Evolutionary conservation across 768 basidiomycete species (phyloP).

Genomic region (Daedalea quercina): DNA sequence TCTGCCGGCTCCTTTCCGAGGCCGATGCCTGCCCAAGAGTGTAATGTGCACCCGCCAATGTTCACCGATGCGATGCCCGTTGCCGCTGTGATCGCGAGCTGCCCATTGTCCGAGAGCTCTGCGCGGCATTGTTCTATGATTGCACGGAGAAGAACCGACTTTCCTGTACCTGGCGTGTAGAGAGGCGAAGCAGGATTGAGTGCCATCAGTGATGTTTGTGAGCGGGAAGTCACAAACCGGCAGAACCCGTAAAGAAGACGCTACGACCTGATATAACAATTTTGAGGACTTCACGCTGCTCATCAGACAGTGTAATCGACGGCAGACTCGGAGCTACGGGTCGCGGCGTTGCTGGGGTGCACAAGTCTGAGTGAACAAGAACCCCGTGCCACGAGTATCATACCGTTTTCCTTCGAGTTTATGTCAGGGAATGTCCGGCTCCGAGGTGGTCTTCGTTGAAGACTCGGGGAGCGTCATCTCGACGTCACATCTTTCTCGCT

Average conservation of each 20-base stretch:
- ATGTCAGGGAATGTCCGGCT: too few relatives aligned
- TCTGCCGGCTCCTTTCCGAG: slow-evolving; percentile 55
- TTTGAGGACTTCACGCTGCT: slow-evolving; percentile 44
- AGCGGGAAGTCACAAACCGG: slow-evolving; percentile 41
- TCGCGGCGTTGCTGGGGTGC: background rate
- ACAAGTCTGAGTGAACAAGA: background rate
- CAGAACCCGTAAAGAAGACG: slow-evolving; percentile 85
- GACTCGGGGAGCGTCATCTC: too few relatives aligned
- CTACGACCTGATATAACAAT: slow-evolving; percentile 53
- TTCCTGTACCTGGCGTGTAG: slow-evolving; percentile 63
- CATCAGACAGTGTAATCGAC: slow-evolving; percentile 33
- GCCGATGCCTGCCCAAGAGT: slow-evolving; percentile 79
- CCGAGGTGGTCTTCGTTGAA: too few relatives aligned
- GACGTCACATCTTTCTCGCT: too few relatives aligned
- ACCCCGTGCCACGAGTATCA: too few relatives aligned
- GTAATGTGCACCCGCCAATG: slow-evolving; percentile 76
- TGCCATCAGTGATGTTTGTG: background rate
- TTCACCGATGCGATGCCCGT: slow-evolving; percentile 78
- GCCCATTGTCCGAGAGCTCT: slow-evolving; percentile 12
- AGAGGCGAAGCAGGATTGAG: background rate
- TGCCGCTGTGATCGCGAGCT: slow-evolving; percentile 73
- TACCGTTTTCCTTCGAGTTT: too few relatives aligned
- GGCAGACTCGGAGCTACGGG: background rate
- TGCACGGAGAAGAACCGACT: slow-evolving; percentile 72
- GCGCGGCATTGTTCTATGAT: slow-evolving; percentile 50